Base-by-base conservation (phyloP, 192 early-diverging fungal genomes). In the Backusella mclennaniae region DNA sequence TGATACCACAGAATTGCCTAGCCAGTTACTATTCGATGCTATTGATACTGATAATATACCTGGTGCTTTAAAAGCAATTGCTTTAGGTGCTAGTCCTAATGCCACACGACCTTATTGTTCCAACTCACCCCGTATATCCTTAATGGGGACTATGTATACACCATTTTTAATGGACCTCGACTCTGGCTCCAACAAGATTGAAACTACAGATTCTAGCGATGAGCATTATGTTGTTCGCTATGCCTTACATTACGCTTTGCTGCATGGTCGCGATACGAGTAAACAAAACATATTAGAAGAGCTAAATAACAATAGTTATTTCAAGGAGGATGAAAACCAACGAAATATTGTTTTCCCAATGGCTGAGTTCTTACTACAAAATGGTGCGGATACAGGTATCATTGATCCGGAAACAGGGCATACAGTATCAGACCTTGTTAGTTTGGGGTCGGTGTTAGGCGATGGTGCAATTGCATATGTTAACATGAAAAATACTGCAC, bases 351-450 rank as follows among this genome's bases (percentile, higher is more conserved):
- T 75, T 6, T 87, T 90, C 46, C 85, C 84, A 4, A 85, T 90
- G 80, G 91, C 90, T 3, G 91, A 92, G 74, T 89, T 91, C 70
- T 73, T 92, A 38, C 69, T 91, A 14, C 91, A 91, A 69, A 90
- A 92, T 73, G 89, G 90, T n/a, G 88, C 87, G 21, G 76, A 77
- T 71, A 49, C 80, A 7, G 49, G 66, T 17, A 63, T 77, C 1
- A 31, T 74, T 15, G 79, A 81, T 67, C 36, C 66, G 5, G 73
- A 77, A 21, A 77, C 75, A 23, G 74, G 71, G 2, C 70, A 77
- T 35, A 80, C 79, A 17, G 36, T 80, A 49, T 46, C 75, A 6
- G 75, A 76, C 9, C 46, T 80, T 21, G 66, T 80, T 17, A 42
- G 59, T 19, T 31, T 72, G 26, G 75, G 75, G 4, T 69, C 66